Base-by-base conservation (phyloP, 2,329 filamentous ascomycete species). In the Cordyceps tenuipes region DNA sequence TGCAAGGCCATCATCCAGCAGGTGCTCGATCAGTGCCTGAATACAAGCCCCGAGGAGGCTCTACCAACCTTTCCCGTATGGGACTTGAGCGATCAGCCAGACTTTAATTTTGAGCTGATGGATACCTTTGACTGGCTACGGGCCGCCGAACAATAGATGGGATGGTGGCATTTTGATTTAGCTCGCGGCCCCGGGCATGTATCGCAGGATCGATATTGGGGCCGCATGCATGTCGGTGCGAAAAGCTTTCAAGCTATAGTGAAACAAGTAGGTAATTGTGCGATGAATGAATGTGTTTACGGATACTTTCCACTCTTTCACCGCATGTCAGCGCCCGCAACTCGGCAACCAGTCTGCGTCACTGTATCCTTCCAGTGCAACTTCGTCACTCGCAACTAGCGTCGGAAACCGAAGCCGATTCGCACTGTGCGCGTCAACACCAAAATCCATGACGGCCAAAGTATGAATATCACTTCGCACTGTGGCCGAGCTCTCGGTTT, bases 1-100 rank as follows among this genome's bases (percentile, higher is more conserved):
- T 78, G 76, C 66, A 77, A 77, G 60, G 70, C 69, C 3, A 72
- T 80, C n/a, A 80, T 82, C 49, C 75, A 79, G 57, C 75, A 73
- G 15, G 79, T 81, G 1, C 69, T 82, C 10, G 78, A 81, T 43
- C 76, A 79, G 51, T 73, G 77, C 3, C 69, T 82, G 12, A 79
- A 81, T 62, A 68, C 70, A 1, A 66, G 69, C 10, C 61, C 67
- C 1, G 58, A 63, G n/a, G 44, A 63, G 19, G 62, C 63, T 7
- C 66, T 63, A 1, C 64, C 62, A 7, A 67, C 66, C 1, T 43
- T 69, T 13, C 66, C 72, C 3, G 70, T 75, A 19, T 75, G 75
- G 71, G 74, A 74, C 2, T 29, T 59, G 36, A 43, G 34, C 21
- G 31, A 48, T 21, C 61, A 67, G 62, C 66, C 49, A 0, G 72